Evolutionary conservation across 2,329 filamentous ascomycete species (phyloP).

Genomic region (Penicillium sclerotigenum): DNA sequence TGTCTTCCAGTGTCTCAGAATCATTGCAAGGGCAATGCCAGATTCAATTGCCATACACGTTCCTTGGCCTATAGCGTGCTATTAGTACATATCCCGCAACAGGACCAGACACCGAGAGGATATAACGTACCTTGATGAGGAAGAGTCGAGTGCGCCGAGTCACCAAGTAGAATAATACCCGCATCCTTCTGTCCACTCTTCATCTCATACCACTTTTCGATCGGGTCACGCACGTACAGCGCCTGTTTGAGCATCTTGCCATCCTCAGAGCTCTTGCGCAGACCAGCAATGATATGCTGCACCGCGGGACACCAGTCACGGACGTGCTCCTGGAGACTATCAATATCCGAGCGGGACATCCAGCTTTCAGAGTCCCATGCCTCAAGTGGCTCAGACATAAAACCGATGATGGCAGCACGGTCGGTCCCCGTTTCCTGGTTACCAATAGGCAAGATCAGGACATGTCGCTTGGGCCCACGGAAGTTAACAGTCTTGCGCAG

Average conservation of each 20-base stretch:
- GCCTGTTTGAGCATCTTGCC: constrained; percentile 36
- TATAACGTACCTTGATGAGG: constrained; percentile 31
- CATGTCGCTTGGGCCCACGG: constrained; percentile 31
- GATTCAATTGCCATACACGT: constrained; percentile 37
- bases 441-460: constrained; percentile 39
- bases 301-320: constrained; percentile 34
- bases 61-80: constrained; percentile 27
- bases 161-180: constrained; percentile 34
- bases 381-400: constrained; percentile 39
- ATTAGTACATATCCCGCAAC: background rate
- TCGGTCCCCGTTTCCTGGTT: constrained; percentile 33
- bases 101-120: background rate
- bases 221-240: constrained; percentile 34
- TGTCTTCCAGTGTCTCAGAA: constrained; percentile 31
- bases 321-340: constrained; percentile 33
- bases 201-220: constrained; percentile 33
- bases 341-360: constrained; percentile 35
- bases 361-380: constrained; percentile 37
- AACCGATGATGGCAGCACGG: constrained; percentile 36
- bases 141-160: constrained; percentile 36
- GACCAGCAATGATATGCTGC: constrained; percentile 33
- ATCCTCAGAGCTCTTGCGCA: constrained; percentile 30
- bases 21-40: constrained; percentile 32
- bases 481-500: constrained; percentile 37
- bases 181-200: constrained; percentile 22